These are phyloP conservation scores for Coleophoma cylindrospora DNA, from an alignment of 2,329 filamentous ascomycete species.

Conservation along the genomic window DNA sequence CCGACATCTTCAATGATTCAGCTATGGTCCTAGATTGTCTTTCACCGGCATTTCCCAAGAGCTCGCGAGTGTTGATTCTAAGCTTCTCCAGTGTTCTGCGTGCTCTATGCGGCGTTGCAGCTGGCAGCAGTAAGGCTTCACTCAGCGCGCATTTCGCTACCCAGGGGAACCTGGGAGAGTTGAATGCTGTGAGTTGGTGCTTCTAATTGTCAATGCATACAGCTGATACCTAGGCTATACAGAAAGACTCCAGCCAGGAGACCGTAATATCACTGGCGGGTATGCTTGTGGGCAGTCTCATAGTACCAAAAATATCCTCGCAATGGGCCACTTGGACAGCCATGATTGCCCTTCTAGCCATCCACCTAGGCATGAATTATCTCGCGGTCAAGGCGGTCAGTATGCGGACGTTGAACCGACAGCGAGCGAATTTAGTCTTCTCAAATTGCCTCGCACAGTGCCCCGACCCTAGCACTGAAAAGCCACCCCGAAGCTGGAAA, in stretches of 20 bases:
- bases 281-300: constrained; percentile 76
- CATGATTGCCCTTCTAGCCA: constrained; percentile 65
- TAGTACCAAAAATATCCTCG: constrained; percentile 71
- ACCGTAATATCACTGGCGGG: constrained; percentile 86
- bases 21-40: constrained; percentile 68
- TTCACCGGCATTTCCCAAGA: constrained; percentile 57
- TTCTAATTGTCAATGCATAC: neutral
- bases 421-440: constrained; percentile 77
- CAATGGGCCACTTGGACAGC: constrained; percentile 67
- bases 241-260: constrained; percentile 89
- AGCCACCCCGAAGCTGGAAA: neutral
- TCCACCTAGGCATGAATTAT: constrained; percentile 84
- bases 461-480: constrained; percentile 13
- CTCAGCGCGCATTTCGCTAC: constrained; percentile 88
- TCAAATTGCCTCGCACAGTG: constrained; percentile 41
- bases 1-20: constrained; percentile 66
- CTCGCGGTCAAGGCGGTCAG: constrained; percentile 77
- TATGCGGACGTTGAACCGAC: constrained; percentile 80
- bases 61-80: constrained; percentile 49
- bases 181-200: constrained; percentile 65
- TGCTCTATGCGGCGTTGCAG: constrained; percentile 81
- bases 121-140: constrained; percentile 84
- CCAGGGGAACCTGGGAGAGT: constrained; percentile 81
- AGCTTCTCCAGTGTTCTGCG: constrained; percentile 57
- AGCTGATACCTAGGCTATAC: neutral